Conservation (phyloP, 306 rosid genomes). For the Pyrus pyrifolia region DNA sequence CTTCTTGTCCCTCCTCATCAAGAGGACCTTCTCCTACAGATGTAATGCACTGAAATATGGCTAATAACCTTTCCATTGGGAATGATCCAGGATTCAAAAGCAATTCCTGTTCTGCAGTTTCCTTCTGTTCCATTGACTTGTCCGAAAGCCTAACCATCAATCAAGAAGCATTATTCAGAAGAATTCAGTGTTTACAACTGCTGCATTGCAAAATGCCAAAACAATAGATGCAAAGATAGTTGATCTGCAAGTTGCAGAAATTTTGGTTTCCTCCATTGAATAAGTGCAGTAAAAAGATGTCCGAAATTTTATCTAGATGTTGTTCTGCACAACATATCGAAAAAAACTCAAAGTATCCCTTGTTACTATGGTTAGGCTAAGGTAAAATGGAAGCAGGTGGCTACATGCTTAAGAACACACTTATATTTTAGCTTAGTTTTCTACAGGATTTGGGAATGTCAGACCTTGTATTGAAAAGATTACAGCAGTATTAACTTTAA, state of each 20-base stretch:
- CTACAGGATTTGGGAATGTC: neutral
- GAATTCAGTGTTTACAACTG: neutral
- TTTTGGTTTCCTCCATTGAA: neutral
- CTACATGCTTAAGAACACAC: neutral
- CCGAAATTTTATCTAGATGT: neutral
- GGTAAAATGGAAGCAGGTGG: neutral
- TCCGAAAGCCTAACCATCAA: conserved; percentile 45
- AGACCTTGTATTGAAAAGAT: neutral
- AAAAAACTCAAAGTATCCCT: conserved; percentile 2
- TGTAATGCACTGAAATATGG: conserved; percentile 83
- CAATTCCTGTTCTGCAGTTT: conserved; percentile 66
- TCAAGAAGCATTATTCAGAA: conserved; percentile 16
- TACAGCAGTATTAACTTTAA: neutral
- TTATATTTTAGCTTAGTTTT: neutral
- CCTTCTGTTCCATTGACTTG: conserved; percentile 63
- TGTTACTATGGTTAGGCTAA: neutral
- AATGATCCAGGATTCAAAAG: conserved; percentile 91
- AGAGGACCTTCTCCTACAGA: conserved; percentile 55
- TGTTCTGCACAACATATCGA: neutral
- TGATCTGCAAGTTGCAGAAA: neutral
- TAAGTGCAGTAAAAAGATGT: neutral
- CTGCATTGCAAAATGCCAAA: neutral
- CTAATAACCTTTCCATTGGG: conserved; percentile 87
- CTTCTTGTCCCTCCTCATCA: conserved; percentile 49
- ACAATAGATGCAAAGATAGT: neutral